Percentiles rank a stretch among this genome's conserved stretches.
These are phyloP conservation scores for Parmales sp. DNA, from an alignment of 108 stramenopile species.

Conservation along the genomic window DNA sequence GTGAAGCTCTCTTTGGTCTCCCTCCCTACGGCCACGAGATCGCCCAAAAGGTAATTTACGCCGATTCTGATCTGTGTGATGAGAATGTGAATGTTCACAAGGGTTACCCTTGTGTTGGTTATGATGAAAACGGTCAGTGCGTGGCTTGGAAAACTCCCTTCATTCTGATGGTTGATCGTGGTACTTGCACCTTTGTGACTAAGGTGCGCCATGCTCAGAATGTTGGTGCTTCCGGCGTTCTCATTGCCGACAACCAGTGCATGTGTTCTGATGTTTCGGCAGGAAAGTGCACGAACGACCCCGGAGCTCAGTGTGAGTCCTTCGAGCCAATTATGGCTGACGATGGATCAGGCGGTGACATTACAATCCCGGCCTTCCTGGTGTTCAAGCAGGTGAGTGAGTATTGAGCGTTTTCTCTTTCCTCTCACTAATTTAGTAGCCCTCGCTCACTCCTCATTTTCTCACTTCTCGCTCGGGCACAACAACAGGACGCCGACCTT, in stretches of 20 bases:
- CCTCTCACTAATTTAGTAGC: no score
- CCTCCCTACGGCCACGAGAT: constrained; percentile 82
- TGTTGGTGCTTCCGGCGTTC: constrained; percentile 70
- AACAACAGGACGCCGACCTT: constrained; percentile 48
- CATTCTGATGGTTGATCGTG: constrained; percentile 85
- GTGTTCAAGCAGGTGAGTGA: constrained; percentile 49
- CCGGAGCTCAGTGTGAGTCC: constrained; percentile 26
- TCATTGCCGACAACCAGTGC: constrained; percentile 86
- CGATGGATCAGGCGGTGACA: constrained; percentile 81
- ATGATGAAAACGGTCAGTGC: background rate
- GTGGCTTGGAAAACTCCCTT: constrained; percentile 55
- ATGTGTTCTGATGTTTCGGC: constrained; percentile 41
- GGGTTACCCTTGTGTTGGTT: constrained; percentile 20
- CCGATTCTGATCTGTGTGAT: constrained; percentile 59
- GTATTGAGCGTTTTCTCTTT: background rate
- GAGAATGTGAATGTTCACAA: constrained; percentile 38
- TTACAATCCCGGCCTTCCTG: constrained; percentile 79
- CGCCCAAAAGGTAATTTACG: constrained; percentile 68
- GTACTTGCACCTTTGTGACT: constrained; percentile 77
- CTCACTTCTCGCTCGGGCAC: background rate
- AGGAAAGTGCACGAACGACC: constrained; percentile 23
- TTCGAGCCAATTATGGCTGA: constrained; percentile 93
- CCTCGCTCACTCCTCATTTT: background rate
- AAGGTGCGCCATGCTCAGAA: constrained; percentile 89
- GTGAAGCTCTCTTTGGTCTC: constrained; percentile 81